Conservation (phyloP, 2,329 filamentous ascomycete genomes). For the Acrodontium crateriforme region DNA sequence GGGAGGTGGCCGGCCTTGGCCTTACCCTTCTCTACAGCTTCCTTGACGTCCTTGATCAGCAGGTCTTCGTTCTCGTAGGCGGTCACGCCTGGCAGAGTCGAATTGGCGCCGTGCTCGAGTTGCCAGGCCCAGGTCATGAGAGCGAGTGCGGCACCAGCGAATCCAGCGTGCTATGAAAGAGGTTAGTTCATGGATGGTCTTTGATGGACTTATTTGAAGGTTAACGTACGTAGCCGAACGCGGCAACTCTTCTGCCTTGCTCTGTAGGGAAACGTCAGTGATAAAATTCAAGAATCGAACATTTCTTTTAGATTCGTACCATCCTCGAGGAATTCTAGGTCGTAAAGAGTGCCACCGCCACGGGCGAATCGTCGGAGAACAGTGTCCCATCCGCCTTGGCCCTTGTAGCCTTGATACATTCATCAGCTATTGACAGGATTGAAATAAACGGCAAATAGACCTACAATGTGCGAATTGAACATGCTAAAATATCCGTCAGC, state of each 20-base stretch:
- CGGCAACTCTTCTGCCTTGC: conserved; percentile 54
- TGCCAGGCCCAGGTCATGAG: conserved; percentile 77
- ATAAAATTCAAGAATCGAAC: background rate
- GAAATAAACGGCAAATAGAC: conserved; percentile 2
- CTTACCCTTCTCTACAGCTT: conserved; percentile 51
- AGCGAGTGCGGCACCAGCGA: conserved; percentile 48
- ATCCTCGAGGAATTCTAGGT: conserved; percentile 76
- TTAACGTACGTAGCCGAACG: conserved; percentile 42
- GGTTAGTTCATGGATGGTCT: conserved; percentile 9
- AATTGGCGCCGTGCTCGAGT: conserved; percentile 51
- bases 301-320: conserved; percentile 3
- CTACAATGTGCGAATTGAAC: conserved; percentile 26
- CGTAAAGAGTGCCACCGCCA: conserved; percentile 63
- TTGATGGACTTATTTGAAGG: background rate
- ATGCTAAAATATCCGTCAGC: conserved; percentile 11
- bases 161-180: conserved; percentile 58
- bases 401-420: conserved; percentile 21
- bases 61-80: conserved; percentile 61
- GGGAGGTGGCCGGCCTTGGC: conserved; percentile 55
- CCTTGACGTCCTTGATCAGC: conserved; percentile 61
- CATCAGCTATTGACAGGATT: no score
- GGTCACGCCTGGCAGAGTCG: conserved; percentile 51
- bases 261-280: conserved; percentile 22
- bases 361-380: conserved; percentile 67
- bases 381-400: conserved; percentile 61